These are phyloP conservation scores for Zancudomyces culisetae DNA, from an alignment of 371 early-diverging fungal species.

Conservation along the genomic window DNA sequence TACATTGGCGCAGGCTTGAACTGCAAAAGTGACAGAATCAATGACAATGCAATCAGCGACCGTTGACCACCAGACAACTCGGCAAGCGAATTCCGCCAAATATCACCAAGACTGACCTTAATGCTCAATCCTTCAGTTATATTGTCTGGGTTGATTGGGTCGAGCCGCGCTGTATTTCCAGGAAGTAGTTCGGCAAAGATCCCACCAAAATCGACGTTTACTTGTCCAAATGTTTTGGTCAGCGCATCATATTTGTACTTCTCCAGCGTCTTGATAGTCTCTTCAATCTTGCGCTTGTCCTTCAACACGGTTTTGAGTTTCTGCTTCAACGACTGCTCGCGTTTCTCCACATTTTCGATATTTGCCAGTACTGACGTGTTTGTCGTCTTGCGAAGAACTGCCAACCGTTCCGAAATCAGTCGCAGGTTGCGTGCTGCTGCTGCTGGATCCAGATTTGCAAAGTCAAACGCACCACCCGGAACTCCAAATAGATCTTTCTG, in stretches of 20 bases:
- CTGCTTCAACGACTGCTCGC: slow-evolving; percentile 58
- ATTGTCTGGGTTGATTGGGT: slow-evolving; percentile 57
- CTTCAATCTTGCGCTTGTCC: slow-evolving; percentile 89
- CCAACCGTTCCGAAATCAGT: slow-evolving; percentile 50
- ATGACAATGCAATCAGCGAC: slow-evolving; percentile 67
- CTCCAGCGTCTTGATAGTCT: slow-evolving; percentile 75
- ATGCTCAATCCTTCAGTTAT: slow-evolving; percentile 85
- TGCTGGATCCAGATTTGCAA: slow-evolving; percentile 38
- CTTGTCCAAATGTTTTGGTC: slow-evolving; percentile 72
- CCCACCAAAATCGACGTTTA: slow-evolving; percentile 85
- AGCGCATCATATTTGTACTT: slow-evolving; percentile 77
- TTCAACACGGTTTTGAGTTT: slow-evolving; percentile 74
- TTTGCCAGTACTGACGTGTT: slow-evolving; percentile 88
- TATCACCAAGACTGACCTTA: slow-evolving; percentile 88
- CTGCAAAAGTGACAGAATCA: slow-evolving; percentile 92
- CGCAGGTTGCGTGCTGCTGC: slow-evolving; percentile 49
- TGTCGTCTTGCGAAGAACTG: slow-evolving; percentile 63
- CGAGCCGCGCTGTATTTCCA: slow-evolving; percentile 73
- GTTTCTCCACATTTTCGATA: slow-evolving; percentile 80
- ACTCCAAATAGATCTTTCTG: slow-evolving; percentile 65
- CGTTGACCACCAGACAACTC: slow-evolving; percentile 99
- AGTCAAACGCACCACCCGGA: slow-evolving; percentile 60
- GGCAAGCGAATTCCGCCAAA: slow-evolving; percentile 93
- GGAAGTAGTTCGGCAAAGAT: slow-evolving; percentile 90
- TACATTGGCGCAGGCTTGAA: slow-evolving; percentile 99